Evolutionary conservation across 805 yeast genomes (phyloP), one percentile per base, ranked within the genome.

Genomic region (Metahyphopichia silvanorum): DNA sequence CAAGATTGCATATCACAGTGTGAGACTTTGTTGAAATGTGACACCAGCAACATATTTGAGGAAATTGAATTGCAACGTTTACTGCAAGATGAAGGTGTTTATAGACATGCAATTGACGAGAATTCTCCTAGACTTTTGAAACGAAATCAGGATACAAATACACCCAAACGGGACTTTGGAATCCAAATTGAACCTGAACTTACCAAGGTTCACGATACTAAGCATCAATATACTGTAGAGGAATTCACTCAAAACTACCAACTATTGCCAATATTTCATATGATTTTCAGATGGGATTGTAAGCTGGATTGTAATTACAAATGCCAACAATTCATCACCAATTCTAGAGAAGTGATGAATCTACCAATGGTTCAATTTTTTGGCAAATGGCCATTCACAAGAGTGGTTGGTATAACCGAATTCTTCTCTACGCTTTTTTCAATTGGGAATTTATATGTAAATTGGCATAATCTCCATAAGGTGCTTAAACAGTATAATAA

Each of bases 371-470:
- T 64, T n/a, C 67, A 66, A 37, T 66, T 64, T 38, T 48, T 51
- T 30, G 72, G 72, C 4, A 66, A 66, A 39, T 66, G 72, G 72
- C 71, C 71, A 4, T 66, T 66, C 32, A 35, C 31, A 5, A 44
- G 71, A 19, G 44, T 65, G 1, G 46, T 56, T 20, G 71, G 69
- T 1, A 44, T 58, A 15, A 62, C 64, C 16, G 72, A 66, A 35
- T 19, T 63, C 17, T 51, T 54, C 21, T 59, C 66, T 24, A 51
- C 51, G 10, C 19, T 64, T 5, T 63, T 66, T 34, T 60, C 68
- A 8, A 16, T 59, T 14, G 60, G 56, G 7, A 66, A 66, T 34
- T 52, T 65, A n/a, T 48, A 51, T 26, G 55, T 57, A 31, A 62
- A 63, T 40, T 60, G 53, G 34, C 36, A 31, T 16, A 62, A 56